Evolutionary conservation across 1,284 basidiomycete species (phyloP).

Genomic region (Naganishia liquefaciens): DNA sequence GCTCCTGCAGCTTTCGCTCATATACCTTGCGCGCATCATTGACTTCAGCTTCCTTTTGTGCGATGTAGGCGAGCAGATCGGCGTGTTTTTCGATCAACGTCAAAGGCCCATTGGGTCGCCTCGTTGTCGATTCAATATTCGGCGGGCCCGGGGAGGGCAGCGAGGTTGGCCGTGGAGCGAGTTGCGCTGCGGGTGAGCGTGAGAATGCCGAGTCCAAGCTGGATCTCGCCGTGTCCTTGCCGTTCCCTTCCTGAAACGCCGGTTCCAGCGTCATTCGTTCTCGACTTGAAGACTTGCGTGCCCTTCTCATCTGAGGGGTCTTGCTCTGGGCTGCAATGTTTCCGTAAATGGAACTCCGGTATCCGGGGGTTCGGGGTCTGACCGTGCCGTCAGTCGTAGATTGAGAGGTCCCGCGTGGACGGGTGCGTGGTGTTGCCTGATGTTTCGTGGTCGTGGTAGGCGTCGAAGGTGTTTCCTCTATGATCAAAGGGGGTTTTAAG

Average conservation of each 20-base stretch:
- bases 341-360: not conserved
- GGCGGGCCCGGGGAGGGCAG: not conserved
- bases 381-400: not conserved
- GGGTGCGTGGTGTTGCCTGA: not conserved
- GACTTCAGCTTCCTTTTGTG: constrained; percentile 27
- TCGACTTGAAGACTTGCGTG: constrained; percentile 2
- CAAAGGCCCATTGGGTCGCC: not conserved
- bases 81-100: constrained; percentile 26
- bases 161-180: constrained; percentile 1
- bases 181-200: not conserved
- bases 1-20: constrained; percentile 2
- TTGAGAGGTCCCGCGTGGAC: not conserved
- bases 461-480: not conserved
- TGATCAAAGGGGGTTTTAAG: not conserved
- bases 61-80: constrained; percentile 20
- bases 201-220: constrained; percentile 6
- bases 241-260: not conserved
- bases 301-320: constrained; percentile 4
- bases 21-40: not conserved
- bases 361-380: constrained; percentile 7
- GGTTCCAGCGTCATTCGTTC: constrained; percentile 2
- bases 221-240: not conserved
- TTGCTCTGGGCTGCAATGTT: not conserved
- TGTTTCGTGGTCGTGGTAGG: not conserved
- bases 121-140: not conserved